Conservation (phyloP, 768 basidiomycete species). For the Tricholoma bakamatsutake region DNA sequence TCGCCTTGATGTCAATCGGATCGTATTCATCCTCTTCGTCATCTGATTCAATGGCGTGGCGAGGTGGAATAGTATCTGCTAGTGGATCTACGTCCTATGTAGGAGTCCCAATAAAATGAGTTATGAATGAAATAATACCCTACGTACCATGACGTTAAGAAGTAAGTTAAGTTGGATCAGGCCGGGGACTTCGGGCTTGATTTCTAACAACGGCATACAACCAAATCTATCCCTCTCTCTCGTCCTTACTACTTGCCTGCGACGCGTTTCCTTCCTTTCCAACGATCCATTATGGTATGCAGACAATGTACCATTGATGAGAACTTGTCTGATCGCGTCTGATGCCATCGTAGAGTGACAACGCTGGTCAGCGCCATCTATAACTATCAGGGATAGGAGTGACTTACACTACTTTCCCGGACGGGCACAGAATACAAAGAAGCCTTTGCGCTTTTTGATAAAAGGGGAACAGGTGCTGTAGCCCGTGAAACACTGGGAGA, state of each 20-base stretch:
- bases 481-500: slow-evolving; percentile 88
- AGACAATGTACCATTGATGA: not conserved
- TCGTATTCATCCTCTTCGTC: slow-evolving; percentile 62
- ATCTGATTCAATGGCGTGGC: slow-evolving; percentile 61
- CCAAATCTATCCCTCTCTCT: slow-evolving; percentile 8
- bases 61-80: slow-evolving; percentile 49
- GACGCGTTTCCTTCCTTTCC: slow-evolving; percentile 2
- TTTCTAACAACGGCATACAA: slow-evolving; percentile 11
- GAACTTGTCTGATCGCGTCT: not conserved
- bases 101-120: slow-evolving; percentile 1
- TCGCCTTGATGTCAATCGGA: slow-evolving; percentile 24
- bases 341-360: slow-evolving; percentile 27
- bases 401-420: not conserved
- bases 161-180: not conserved
- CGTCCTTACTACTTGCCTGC: not conserved
- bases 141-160: slow-evolving; percentile 9
- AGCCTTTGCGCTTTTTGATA: slow-evolving; percentile 97
- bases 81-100: slow-evolving; percentile 48
- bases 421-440: slow-evolving; percentile 80
- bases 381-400: not conserved
- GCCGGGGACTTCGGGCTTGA: not conserved
- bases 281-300: slow-evolving; percentile 26
- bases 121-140: not conserved
- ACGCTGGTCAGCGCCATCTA: slow-evolving; percentile 26
- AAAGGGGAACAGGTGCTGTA: slow-evolving; percentile 88